Percentiles rank a stretch among this genome's conserved stretches.
Conservation (phyloP, 257 asterid genomes). For the Mentha longifolia region DNA sequence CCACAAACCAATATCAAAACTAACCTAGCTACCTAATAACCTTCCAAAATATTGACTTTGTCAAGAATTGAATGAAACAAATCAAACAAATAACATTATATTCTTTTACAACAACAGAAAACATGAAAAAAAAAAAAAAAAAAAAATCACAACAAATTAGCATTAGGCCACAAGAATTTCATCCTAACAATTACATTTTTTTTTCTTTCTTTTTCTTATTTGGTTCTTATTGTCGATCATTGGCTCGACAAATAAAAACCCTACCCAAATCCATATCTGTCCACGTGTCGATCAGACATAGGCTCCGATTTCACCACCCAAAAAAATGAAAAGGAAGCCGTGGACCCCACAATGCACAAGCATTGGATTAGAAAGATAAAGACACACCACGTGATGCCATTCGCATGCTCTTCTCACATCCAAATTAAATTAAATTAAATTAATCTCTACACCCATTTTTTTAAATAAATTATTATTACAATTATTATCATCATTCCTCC, state of each 20-base stretch:
- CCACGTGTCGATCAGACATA: conserved; percentile 33
- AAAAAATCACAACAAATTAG: neutral
- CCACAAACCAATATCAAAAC: neutral
- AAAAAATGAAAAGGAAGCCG: neutral
- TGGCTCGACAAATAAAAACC: neutral
- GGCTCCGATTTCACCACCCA: conserved; percentile 11
- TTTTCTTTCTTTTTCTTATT: neutral
- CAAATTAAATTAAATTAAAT: neutral
- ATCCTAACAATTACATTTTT: neutral
- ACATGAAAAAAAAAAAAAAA: neutral
- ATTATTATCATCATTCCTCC: conserved; percentile 34
- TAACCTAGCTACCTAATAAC: neutral
- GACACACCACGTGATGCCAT: conserved; percentile 48
- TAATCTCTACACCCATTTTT: neutral
- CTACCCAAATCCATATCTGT: conserved; percentile 24
- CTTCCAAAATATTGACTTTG: neutral
- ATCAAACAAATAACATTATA: neutral
- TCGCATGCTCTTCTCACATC: neutral
- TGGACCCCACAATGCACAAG: neutral
- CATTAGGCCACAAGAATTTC: neutral
- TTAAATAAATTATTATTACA: neutral
- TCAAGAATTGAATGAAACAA: neutral
- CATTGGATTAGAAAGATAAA: conserved; percentile 28
- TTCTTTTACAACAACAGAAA: neutral
- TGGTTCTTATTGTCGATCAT: neutral